Evolutionary conservation across 805 yeast species (phyloP).

Genomic region (Metschnikowia arizonensis): DNA sequence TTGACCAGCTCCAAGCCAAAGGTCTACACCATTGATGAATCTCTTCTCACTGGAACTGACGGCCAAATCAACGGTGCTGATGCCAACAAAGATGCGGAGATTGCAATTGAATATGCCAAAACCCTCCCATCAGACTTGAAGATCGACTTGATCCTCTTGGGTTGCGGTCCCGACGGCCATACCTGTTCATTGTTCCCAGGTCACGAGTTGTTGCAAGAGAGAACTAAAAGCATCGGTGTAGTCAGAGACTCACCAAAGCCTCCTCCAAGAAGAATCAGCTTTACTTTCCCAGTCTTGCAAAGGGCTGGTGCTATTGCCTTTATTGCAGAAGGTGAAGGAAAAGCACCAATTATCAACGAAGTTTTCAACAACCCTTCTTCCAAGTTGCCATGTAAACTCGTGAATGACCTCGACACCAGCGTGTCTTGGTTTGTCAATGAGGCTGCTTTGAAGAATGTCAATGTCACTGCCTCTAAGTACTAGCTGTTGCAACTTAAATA

Average conservation of each 20-base stretch:
- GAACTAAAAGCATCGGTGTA: slow-evolving; percentile 49
- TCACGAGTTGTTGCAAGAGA: slow-evolving; percentile 61
- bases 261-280: slow-evolving; percentile 86
- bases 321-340: slow-evolving; percentile 86
- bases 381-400: slow-evolving; percentile 68
- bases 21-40: slow-evolving; percentile 62
- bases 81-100: slow-evolving; percentile 39
- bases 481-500: slow-evolving; percentile 10
- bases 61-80: slow-evolving; percentile 44
- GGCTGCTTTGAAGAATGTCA: slow-evolving; percentile 67
- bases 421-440: slow-evolving; percentile 83
- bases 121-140: slow-evolving; percentile 46
- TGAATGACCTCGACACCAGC: slow-evolving; percentile 52
- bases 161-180: slow-evolving; percentile 96
- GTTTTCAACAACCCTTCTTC: slow-evolving; percentile 54
- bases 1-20: slow-evolving; percentile 49
- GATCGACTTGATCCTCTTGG: slow-evolving; percentile 70
- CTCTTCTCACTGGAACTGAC: slow-evolving; percentile 50
- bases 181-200: slow-evolving; percentile 92
- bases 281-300: slow-evolving; percentile 74
- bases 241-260: slow-evolving; percentile 88
- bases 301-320: slow-evolving; percentile 58
- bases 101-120: slow-evolving; percentile 61
- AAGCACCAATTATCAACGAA: slow-evolving; percentile 65
- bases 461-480: slow-evolving; percentile 37